Evolutionary conservation across 176 grass and related monocot genomes (phyloP).

Genomic region (Elymus sibiricus): DNA sequence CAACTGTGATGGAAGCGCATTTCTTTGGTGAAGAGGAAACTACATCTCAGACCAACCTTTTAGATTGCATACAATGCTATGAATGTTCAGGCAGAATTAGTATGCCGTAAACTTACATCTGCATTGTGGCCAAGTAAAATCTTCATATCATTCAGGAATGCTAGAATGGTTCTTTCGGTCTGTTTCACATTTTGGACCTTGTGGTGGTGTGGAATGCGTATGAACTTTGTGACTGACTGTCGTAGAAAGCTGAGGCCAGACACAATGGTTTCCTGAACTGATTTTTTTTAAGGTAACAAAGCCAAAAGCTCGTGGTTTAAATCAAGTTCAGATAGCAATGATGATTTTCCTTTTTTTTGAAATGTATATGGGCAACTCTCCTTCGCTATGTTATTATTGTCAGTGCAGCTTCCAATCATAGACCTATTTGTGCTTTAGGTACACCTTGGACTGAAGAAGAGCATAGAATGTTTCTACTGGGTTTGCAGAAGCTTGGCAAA

Average conservation of each 20-base stretch:
- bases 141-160: constrained; percentile 12
- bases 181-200: background rate
- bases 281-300: background rate
- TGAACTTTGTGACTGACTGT: background rate
- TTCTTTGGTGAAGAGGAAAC: background rate
- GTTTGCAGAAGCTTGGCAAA: constrained; percentile 84
- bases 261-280: background rate
- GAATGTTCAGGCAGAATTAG: background rate
- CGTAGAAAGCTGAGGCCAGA: background rate
- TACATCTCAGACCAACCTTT: background rate
- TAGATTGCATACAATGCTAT: background rate
- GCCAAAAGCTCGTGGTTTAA: background rate
- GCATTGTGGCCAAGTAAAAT: constrained; percentile 34
- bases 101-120: constrained; percentile 24
- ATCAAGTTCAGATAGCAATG: constrained; percentile 3
- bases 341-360: background rate
- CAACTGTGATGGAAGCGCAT: background rate
- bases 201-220: background rate
- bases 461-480: constrained; percentile 80
- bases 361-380: constrained; percentile 1
- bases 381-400: background rate
- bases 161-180: background rate
- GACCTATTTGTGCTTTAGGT: constrained; percentile 46
- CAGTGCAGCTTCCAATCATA: background rate
- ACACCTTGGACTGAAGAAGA: constrained; percentile 96